phyloP scores from a whole-genome alignment of 2,329 filamentous ascomycete genomes.

The Berkeleyomyces rouxiae region DNA sequence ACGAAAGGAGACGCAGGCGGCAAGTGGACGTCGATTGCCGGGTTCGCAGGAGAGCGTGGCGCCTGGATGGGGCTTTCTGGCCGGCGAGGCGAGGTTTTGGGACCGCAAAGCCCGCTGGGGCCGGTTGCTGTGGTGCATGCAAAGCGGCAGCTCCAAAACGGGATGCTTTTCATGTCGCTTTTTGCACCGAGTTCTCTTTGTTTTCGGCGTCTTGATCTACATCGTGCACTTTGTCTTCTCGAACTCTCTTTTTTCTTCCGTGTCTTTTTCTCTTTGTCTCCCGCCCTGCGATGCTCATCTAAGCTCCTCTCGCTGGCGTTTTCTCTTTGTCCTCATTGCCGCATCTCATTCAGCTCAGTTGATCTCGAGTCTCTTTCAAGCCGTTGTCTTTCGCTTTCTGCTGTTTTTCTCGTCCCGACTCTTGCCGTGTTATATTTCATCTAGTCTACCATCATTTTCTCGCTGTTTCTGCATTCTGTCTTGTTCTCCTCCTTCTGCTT shows the following conservation, averaged over 20 bases:
- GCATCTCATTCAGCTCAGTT: background rate
- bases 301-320: too few relatives aligned
- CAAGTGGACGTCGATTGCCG: background rate
- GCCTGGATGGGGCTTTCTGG: too few relatives aligned
- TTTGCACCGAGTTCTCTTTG: background rate
- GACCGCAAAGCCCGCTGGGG: too few relatives aligned
- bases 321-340: too few relatives aligned
- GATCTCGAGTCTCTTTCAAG: background rate
- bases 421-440: background rate
- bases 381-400: background rate
- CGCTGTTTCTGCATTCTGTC: background rate
- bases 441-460: background rate
- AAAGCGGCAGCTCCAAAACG: too few relatives aligned
- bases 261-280: background rate
- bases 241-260: background rate
- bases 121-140: too few relatives aligned
- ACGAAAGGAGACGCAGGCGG: background rate
- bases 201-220: background rate
- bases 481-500: background rate
- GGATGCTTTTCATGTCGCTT: background rate
- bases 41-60: too few relatives aligned
- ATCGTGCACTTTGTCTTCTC: background rate
- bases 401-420: background rate
- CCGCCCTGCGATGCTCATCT: too few relatives aligned
- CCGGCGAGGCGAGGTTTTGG: too few relatives aligned